A percentile compares a stretch with the other conserved stretches of the same genome.
These are phyloP conservation scores for Salix purpurea DNA, from an alignment of 345 rosid genomes.

Conservation along the genomic window DNA sequence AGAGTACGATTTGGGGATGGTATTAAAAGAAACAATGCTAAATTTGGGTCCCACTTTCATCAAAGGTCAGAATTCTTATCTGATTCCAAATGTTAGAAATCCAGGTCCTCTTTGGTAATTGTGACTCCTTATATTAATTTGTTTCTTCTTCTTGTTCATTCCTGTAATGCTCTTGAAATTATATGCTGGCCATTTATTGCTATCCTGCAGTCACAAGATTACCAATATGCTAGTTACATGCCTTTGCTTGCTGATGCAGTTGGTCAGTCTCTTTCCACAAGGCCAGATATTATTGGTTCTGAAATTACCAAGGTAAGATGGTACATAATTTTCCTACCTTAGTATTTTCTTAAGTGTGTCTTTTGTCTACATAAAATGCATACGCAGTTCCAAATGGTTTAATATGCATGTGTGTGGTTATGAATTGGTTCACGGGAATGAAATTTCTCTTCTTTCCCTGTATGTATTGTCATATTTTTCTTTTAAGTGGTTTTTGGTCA, in stretches of 20 bases:
- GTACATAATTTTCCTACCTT: neutral
- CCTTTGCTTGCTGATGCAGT: constrained; percentile 68
- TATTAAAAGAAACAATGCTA: constrained; percentile 80
- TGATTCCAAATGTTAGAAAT: neutral
- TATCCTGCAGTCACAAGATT: constrained; percentile 38
- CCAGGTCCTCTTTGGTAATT: neutral
- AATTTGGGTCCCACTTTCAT: constrained; percentile 91
- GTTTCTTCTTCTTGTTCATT: constrained; percentile 2
- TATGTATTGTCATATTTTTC: too few species aligned
- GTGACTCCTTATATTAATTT: neutral
- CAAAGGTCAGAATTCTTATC: constrained; percentile 55
- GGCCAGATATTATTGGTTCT: constrained; percentile 89
- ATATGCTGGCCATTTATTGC: constrained; percentile 30
- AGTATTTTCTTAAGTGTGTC: too few species aligned
- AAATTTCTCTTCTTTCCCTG: too few species aligned
- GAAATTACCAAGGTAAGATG: constrained; percentile 80
- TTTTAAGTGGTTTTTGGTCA: neutral
- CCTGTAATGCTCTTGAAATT: constrained; percentile 17
- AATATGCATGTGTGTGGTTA: too few species aligned
- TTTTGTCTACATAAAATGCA: too few species aligned
- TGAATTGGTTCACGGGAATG: too few species aligned
- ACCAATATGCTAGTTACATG: constrained; percentile 33
- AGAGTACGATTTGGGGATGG: constrained; percentile 62
- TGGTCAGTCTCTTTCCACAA: constrained; percentile 96
- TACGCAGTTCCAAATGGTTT: too few species aligned